Evolutionary conservation across 345 rosid species (phyloP).

Genomic region (Bruguiera sexangula): DNA sequence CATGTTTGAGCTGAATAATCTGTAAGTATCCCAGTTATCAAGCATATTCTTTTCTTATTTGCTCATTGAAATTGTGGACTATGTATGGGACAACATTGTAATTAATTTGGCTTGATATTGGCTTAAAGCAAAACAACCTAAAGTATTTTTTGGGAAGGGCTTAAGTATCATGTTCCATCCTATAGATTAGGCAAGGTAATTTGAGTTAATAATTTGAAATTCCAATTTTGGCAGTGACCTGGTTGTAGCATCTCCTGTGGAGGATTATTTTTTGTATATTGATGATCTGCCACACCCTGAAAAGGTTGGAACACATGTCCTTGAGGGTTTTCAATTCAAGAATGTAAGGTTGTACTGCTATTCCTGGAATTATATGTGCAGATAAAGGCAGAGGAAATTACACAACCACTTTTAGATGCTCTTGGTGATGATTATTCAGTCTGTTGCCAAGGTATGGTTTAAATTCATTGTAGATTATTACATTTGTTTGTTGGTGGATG

Average conservation of each 20-base stretch:
- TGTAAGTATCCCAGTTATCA: slow-evolving; percentile 46
- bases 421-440: slow-evolving; percentile 74
- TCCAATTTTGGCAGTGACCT: slow-evolving; percentile 64
- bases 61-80: slow-evolving; percentile 2
- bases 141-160: background rate
- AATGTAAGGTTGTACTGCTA: slow-evolving; percentile 7
- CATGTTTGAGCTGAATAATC: slow-evolving; percentile 96
- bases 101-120: background rate
- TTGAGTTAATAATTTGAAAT: slow-evolving; percentile 19
- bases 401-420: slow-evolving; percentile 63
- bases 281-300: slow-evolving; percentile 61
- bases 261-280: slow-evolving; percentile 76
- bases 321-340: background rate
- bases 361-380: slow-evolving; percentile 22
- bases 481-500: background rate
- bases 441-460: slow-evolving; percentile 67
- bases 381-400: slow-evolving; percentile 61
- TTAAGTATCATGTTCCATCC: background rate
- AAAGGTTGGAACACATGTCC: slow-evolving; percentile 46
- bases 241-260: slow-evolving; percentile 92
- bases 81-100: background rate
- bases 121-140: background rate
- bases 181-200: slow-evolving; percentile 7
- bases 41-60: slow-evolving; percentile 8
- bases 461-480: background rate